These are phyloP conservation scores for Globisporangium okanoganense DNA, from an alignment of 352 stramenopile genomes.

Conservation along the genomic window DNA sequence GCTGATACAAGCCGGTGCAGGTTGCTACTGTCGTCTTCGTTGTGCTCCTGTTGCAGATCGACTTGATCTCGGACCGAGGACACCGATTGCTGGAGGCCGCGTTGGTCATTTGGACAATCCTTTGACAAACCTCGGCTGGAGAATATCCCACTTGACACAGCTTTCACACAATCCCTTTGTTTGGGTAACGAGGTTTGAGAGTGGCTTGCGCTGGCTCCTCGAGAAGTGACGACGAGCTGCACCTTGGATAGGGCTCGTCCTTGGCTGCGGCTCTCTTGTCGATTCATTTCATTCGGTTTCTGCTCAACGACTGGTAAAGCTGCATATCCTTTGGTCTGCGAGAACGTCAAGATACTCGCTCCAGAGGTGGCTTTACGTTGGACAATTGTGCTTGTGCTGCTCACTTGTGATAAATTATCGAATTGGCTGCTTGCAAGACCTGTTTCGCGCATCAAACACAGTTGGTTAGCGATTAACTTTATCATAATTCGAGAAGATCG, in stretches of 20 bases:
- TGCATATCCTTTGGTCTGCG: background rate
- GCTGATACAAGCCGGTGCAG: conserved; percentile 7
- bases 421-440: background rate
- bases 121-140: background rate
- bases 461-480: background rate
- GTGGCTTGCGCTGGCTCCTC: background rate
- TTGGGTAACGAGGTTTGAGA: background rate
- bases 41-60: conserved; percentile 8
- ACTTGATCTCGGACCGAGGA: conserved; percentile 10
- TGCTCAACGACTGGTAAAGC: background rate
- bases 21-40: background rate
- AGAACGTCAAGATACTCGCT: background rate
- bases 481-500: background rate
- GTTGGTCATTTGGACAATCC: background rate
- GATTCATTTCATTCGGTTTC: background rate
- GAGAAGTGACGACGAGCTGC: background rate
- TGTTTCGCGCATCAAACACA: background rate
- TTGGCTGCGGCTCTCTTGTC: background rate
- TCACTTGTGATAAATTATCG: background rate
- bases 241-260: background rate
- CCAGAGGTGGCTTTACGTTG: background rate
- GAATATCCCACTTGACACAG: conserved; percentile 1
- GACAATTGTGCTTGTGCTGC: background rate
- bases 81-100: conserved; percentile 2
- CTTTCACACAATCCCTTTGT: background rate